phyloP scores from a whole-genome alignment of 352 stramenopile genomes.

The Globisporangium paddicum region DNA sequence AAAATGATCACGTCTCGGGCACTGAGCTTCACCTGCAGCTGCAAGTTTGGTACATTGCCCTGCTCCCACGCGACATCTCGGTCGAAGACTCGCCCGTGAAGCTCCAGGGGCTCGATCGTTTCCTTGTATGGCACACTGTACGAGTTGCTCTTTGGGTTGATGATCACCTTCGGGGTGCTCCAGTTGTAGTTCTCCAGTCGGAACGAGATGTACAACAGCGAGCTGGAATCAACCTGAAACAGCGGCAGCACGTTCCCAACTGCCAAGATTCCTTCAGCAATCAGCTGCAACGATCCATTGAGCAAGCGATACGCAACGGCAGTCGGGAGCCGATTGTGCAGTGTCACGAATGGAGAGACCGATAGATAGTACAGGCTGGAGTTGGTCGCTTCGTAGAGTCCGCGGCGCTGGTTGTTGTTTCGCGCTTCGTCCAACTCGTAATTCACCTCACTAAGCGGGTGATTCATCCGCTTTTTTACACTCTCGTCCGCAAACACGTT shows the following conservation, averaged over 20 bases:
- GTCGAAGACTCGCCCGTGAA: slow-evolving; percentile 68
- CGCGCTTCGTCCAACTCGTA: slow-evolving; percentile 80
- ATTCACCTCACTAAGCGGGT: slow-evolving; percentile 66
- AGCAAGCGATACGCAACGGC: slow-evolving; percentile 82
- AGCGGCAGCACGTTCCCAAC: slow-evolving; percentile 79
- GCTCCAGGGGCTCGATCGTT: slow-evolving; percentile 53
- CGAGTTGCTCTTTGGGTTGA: slow-evolving; percentile 65
- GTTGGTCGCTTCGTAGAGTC: slow-evolving; percentile 80
- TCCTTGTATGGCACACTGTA: slow-evolving; percentile 84
- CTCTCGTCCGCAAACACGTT: slow-evolving; percentile 60
- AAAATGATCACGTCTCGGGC: slow-evolving; percentile 82
- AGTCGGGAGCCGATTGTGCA: slow-evolving; percentile 81
- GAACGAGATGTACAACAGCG: slow-evolving; percentile 76
- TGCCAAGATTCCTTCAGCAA: slow-evolving; percentile 81
- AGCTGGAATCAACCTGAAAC: slow-evolving; percentile 72
- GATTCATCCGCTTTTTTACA: slow-evolving; percentile 40
- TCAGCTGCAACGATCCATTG: slow-evolving; percentile 76
- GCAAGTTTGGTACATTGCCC: slow-evolving; percentile 72
- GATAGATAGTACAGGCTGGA: slow-evolving; percentile 83
- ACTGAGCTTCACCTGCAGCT: slow-evolving; percentile 78
- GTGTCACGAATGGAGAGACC: slow-evolving; percentile 74
- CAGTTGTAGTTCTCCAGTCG: slow-evolving; percentile 88
- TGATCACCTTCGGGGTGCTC: slow-evolving; percentile 71
- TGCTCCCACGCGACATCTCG: slow-evolving; percentile 64
- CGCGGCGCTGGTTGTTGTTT: slow-evolving; percentile 64